Conservation (phyloP, 352 stramenopile species). For the Nothophytophthora sp. region DNA sequence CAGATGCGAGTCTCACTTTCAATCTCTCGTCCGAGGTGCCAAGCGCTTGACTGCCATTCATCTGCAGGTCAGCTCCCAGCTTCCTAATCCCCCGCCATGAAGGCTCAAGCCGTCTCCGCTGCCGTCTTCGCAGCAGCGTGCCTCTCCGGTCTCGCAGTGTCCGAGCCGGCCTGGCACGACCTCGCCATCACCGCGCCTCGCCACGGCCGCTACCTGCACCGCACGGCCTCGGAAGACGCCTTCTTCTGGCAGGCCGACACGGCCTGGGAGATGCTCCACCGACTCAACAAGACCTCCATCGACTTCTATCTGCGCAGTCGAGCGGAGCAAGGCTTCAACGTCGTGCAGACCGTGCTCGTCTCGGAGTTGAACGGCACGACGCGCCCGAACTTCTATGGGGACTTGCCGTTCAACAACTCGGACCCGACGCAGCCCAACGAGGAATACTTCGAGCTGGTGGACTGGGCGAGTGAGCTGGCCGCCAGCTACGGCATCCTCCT, state of each 20-base stretch:
- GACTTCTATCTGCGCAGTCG: constrained; percentile 23
- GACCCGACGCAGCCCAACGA: constrained; percentile 17
- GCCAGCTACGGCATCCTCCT: constrained; percentile 29
- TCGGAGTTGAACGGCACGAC: constrained; percentile 18
- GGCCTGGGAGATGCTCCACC: constrained; percentile 24
- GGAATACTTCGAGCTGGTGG: constrained; percentile 22
- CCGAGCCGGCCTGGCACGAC: constrained; percentile 18
- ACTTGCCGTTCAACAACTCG: constrained; percentile 20
- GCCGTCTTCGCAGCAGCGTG: neutral
- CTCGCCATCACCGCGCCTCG: constrained; percentile 15
- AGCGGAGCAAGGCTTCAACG: constrained; percentile 24
- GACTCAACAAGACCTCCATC: constrained; percentile 33
- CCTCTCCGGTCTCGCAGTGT: neutral
- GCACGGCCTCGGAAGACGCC: constrained; percentile 9
- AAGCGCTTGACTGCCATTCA: too few relatives aligned
- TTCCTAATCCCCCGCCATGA: constrained; percentile 1
- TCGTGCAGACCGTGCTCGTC: constrained; percentile 18
- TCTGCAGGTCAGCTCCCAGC: neutral
- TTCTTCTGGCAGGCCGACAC: constrained; percentile 32
- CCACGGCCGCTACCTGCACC: constrained; percentile 17
- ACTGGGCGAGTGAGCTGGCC: constrained; percentile 20
- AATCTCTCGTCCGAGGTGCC: too few relatives aligned
- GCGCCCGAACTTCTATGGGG: constrained; percentile 20
- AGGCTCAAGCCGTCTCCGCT: neutral
- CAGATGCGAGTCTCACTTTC: too few relatives aligned